Conservation (phyloP, 352 stramenopile species). For the Phytophthora parvispora region DNA sequence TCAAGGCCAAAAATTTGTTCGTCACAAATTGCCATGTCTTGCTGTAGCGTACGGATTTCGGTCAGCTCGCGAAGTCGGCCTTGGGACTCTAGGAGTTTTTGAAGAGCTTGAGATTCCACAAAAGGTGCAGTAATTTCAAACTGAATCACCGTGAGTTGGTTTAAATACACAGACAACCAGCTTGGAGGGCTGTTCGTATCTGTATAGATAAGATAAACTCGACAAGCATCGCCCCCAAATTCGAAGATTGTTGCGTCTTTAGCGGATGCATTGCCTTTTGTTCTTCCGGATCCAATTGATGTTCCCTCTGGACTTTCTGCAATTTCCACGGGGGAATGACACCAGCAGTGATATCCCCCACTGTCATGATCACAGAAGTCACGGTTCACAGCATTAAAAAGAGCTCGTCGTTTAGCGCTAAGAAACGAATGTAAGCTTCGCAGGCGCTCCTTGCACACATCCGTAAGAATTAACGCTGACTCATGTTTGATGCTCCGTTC, state of each 20-base stretch:
- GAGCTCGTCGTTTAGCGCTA: conserved; percentile 48
- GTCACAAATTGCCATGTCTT: conserved; percentile 59
- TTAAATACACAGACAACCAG: conserved; percentile 57
- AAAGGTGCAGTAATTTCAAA: conserved; percentile 55
- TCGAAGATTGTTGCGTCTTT: conserved; percentile 22
- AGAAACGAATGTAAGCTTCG: conserved; percentile 50
- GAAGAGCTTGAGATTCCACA: conserved; percentile 38
- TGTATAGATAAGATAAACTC: conserved; percentile 63
- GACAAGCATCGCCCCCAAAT: conserved; percentile 54
- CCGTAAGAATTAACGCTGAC: conserved; percentile 46
- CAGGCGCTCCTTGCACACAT: conserved; percentile 44
- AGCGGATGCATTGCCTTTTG: not conserved
- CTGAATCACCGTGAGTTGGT: conserved; percentile 50
- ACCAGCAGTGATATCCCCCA: conserved; percentile 51
- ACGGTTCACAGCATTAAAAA: conserved; percentile 62
- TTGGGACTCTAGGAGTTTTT: conserved; percentile 45
- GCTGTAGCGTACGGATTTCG: conserved; percentile 53
- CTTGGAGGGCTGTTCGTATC: conserved; percentile 26
- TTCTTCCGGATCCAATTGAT: not conserved
- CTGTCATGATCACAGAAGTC: conserved; percentile 32
- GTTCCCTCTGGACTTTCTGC: not conserved
- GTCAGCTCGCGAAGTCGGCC: conserved; percentile 50
- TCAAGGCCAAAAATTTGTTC: conserved; percentile 70
- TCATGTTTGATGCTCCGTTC: conserved; percentile 49
- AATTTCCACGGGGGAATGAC: conserved; percentile 15